These are phyloP conservation scores for Phtheirospermum japonicum DNA, from an alignment of 257 asterid genomes.

Conservation along the genomic window DNA sequence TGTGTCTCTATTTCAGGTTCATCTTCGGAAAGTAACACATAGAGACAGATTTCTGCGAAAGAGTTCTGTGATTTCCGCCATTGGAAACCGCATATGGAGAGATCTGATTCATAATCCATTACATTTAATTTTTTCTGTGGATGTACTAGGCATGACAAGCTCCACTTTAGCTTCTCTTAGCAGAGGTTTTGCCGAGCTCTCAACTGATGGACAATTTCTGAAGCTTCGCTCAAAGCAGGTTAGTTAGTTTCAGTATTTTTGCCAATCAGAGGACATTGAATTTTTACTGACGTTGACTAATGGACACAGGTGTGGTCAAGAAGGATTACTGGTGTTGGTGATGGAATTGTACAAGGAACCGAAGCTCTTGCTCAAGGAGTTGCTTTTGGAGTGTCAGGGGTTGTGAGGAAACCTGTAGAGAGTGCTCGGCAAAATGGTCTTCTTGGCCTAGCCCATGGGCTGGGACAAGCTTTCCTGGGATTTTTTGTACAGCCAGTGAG, in stretches of 20 bases:
- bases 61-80: conserved; percentile 74
- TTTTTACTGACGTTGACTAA: conserved; percentile 26
- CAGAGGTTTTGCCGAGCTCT: conserved; percentile 98
- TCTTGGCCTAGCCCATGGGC: conserved; percentile 96
- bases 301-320: conserved; percentile 80
- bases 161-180: conserved; percentile 96
- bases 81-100: conserved; percentile 88
- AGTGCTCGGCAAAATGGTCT: conserved; percentile 94
- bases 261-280: conserved; percentile 3
- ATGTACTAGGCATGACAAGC: conserved; percentile 95
- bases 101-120: conserved; percentile 94
- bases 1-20: conserved; percentile 53
- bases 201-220: conserved; percentile 96
- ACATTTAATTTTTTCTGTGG: conserved; percentile 87
- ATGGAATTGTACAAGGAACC: conserved; percentile 94
- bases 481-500: conserved; percentile 91
- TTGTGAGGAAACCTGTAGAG: conserved; percentile 90
- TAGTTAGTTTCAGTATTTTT: conserved; percentile 23
- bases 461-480: conserved; percentile 93
- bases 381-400: conserved; percentile 95
- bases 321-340: conserved; percentile 97
- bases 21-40: conserved; percentile 81
- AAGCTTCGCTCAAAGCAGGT: conserved; percentile 98
- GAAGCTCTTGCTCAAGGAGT: conserved; percentile 99
- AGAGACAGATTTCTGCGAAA: conserved; percentile 85